Base-by-base conservation (phyloP, 768 basidiomycete genomes). In the Hericium erinaceus region DNA sequence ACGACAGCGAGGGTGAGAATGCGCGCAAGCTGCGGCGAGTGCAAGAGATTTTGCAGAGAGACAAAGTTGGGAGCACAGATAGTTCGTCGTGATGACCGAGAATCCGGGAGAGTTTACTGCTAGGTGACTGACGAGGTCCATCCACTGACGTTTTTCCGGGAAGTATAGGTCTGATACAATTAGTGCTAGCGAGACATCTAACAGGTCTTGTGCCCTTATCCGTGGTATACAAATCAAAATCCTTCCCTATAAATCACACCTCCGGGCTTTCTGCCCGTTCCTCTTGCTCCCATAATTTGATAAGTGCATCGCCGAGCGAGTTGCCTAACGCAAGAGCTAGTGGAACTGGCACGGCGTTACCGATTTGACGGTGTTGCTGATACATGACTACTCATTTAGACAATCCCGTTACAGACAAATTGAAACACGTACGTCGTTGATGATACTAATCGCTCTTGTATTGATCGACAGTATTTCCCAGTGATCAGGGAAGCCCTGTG, bases 1-100 rank as follows among this genome's bases (percentile, higher is more conserved):
- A 72, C 4, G 76, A 78, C 1, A 87, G 85, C 5, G 75, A 80
- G 48, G 92, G 87, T 7, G 58, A 63, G 46, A 97, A 97, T 62
- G 82, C 82, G 20, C 74, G 73, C 55, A 98, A 98, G 68, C 80
- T 97, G 15, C 75, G 76, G 53, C 80, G 93, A 26, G 93, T 98
- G 8, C 77, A 89, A 63, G 85, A 85, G 50, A 90, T 97, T 44
- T 70, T 98, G 24, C 75, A 76, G 8, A 74, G 69, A 62, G 66
- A 70, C 41, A 16, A 26, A 1, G 55, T 56, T 18, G 54, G 58
- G 33, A 55, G 20, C 24, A 8, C 53, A n/a, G 39, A 38, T 16
- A 13, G 33, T 10, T 33, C 33, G 9, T 33, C 33, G 33, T 33
- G 33, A 33, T 33, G 5, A 33, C 8, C 6, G 33, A 33, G 8